Evolutionary conservation across 2,329 filamentous ascomycete species (phyloP).

Genomic region (Dothidotthia symphoricarpi): DNA sequence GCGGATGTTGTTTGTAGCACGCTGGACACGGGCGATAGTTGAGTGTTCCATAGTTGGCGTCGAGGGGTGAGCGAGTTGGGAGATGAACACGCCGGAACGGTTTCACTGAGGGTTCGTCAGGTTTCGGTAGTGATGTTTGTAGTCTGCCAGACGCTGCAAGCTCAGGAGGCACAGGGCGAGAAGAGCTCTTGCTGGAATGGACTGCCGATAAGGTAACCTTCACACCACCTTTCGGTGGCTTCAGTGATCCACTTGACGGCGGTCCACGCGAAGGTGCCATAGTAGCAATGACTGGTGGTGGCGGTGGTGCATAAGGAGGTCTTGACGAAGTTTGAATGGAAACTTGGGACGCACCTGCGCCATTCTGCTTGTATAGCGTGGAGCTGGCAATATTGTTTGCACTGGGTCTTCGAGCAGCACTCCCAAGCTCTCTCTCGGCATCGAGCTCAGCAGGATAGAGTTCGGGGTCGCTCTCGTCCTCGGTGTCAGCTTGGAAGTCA

Average conservation of each 20-base stretch:
- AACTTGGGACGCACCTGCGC: slow-evolving; percentile 19
- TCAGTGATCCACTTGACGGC: not conserved
- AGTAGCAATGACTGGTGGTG: slow-evolving; percentile 4
- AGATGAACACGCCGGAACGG: slow-evolving; percentile 33
- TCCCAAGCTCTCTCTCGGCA: slow-evolving; percentile 6
- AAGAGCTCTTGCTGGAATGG: too few species aligned
- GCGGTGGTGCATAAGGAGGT: slow-evolving; percentile 4
- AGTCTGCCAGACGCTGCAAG: not conserved
- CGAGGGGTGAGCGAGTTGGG: slow-evolving; percentile 28
- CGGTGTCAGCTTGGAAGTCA: slow-evolving; percentile 47
- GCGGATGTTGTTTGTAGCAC: slow-evolving; percentile 55
- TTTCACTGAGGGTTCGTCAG: slow-evolving; percentile 29
- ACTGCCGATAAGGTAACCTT: not conserved
- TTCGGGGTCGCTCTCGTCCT: slow-evolving; percentile 26
- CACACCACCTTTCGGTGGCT: not conserved
- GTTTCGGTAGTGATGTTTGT: not conserved
- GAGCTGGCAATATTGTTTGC: slow-evolving; percentile 9
- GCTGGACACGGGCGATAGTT: slow-evolving; percentile 48
- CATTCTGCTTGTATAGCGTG: slow-evolving; percentile 20
- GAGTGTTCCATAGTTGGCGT: slow-evolving; percentile 18
- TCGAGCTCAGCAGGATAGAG: slow-evolving; percentile 5
- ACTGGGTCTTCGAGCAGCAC: slow-evolving; percentile 5
- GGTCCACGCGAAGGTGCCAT: not conserved
- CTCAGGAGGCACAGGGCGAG: not conserved
- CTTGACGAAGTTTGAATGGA: slow-evolving; percentile 7